phyloP scores from a whole-genome alignment of 2,329 filamentous ascomycete genomes.

The Aspergillus pseudonomiae region DNA sequence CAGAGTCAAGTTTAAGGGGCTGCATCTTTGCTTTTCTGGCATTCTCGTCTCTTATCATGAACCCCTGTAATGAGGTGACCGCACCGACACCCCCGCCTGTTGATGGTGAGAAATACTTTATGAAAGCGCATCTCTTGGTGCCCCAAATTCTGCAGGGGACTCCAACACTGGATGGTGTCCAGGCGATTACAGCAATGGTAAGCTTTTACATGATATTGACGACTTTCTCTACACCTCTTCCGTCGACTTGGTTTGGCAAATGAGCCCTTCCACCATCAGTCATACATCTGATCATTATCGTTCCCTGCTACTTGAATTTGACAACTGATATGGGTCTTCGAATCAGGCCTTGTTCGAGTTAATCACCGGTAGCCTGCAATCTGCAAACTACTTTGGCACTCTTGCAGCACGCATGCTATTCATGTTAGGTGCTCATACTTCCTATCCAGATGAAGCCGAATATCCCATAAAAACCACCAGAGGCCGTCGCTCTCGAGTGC shows the following conservation, averaged over 20 bases:
- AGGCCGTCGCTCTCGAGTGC: constrained; percentile 21
- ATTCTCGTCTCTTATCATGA: constrained; percentile 34
- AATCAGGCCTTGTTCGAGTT: constrained; percentile 48
- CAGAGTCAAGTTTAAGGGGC: constrained; percentile 44
- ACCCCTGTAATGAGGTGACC: constrained; percentile 19
- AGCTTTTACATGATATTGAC: constrained; percentile 19
- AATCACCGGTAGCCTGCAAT: constrained; percentile 52
- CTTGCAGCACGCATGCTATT: constrained; percentile 54
- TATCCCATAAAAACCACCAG: constrained; percentile 24
- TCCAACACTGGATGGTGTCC: constrained; percentile 46
- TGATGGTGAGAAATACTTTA: constrained; percentile 46
- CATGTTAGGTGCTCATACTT: constrained; percentile 52
- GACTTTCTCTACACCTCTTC: not conserved
- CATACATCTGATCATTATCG: not conserved
- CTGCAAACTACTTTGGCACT: constrained; percentile 49
- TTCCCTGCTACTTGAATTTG: not conserved
- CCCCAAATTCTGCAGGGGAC: constrained; percentile 48
- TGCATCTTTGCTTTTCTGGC: constrained; percentile 56
- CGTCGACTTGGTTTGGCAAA: not conserved
- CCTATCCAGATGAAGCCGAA: constrained; percentile 23
- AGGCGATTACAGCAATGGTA: constrained; percentile 55
- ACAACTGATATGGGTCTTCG: not conserved
- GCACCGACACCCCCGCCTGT: constrained; percentile 24
- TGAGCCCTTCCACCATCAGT: not conserved
- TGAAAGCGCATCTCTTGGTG: constrained; percentile 48